Percentiles rank a stretch among this genome's conserved stretches.
phyloP scores from a whole-genome alignment of 78 protist genomes.

The Cavenderia fasciculata region DNA sequence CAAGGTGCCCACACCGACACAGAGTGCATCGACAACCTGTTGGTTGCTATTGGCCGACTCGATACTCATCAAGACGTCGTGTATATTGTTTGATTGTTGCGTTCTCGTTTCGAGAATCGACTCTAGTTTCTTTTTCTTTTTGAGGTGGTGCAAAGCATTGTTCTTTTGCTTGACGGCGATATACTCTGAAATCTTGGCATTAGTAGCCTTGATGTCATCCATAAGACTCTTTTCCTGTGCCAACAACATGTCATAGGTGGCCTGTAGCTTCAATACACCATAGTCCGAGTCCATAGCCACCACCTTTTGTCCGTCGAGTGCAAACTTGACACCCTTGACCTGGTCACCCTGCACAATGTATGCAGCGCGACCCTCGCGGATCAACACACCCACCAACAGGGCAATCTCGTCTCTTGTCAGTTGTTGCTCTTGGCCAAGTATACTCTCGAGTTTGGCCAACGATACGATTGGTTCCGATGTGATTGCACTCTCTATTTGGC shows the following conservation, averaged over 20 bases:
- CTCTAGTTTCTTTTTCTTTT: constrained; percentile 18
- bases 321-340: constrained; percentile 50
- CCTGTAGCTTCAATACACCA: constrained; percentile 24
- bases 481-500: constrained; percentile 26
- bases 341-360: constrained; percentile 1
- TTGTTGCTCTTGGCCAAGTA: background rate
- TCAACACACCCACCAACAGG: background rate
- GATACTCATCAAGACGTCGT: constrained; percentile 15
- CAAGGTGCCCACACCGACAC: constrained; percentile 37
- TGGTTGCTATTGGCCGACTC: constrained; percentile 56
- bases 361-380: constrained; percentile 1
- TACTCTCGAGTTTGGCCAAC: constrained; percentile 13
- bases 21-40: constrained; percentile 30
- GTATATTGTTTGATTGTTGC: constrained; percentile 13
- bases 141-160: constrained; percentile 33
- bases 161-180: constrained; percentile 15
- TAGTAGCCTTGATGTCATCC: constrained; percentile 2
- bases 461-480: constrained; percentile 27
- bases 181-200: background rate
- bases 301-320: constrained; percentile 17
- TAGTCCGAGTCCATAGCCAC: constrained; percentile 7
- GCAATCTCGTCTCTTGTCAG: constrained; percentile 33
- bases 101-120: constrained; percentile 13
- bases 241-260: constrained; percentile 22
- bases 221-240: constrained; percentile 9